These are phyloP conservation scores for Turritis glabra DNA, from an alignment of 345 rosid genomes.

Conservation along the genomic window DNA sequence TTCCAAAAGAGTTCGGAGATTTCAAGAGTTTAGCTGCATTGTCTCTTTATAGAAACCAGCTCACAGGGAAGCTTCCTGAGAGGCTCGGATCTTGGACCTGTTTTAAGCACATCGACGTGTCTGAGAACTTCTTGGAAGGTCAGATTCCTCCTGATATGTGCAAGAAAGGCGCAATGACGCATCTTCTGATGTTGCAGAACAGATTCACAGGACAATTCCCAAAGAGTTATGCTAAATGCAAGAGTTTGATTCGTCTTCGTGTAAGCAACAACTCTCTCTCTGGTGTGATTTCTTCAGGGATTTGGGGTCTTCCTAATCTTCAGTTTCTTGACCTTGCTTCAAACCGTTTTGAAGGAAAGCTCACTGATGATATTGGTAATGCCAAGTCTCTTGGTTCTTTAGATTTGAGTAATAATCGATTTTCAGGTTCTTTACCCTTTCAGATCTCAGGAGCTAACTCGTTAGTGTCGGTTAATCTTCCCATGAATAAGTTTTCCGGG, in stretches of 20 bases:
- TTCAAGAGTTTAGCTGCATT: conserved; percentile 53
- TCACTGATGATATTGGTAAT: conserved; percentile 51
- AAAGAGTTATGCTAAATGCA: conserved; percentile 53
- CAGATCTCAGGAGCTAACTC: conserved; percentile 56
- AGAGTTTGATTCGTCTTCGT: conserved; percentile 58
- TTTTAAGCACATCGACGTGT: conserved; percentile 59
- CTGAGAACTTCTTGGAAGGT: conserved; percentile 79
- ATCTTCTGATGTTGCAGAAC: conserved; percentile 67
- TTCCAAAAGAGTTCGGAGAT: conserved; percentile 70
- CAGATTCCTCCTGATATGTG: conserved; percentile 80
- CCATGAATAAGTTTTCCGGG: conserved; percentile 59
- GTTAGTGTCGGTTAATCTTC: conserved; percentile 52
- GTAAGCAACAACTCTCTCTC: conserved; percentile 68
- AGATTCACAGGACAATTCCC: conserved; percentile 66
- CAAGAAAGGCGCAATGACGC: conserved; percentile 60
- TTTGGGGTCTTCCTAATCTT: conserved; percentile 78
- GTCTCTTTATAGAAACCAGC: conserved; percentile 64
- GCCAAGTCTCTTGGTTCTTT: conserved; percentile 64
- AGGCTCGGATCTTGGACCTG: conserved; percentile 64
- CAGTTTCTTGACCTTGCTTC: conserved; percentile 56
- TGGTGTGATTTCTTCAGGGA: conserved; percentile 56
- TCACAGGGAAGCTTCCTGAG: conserved; percentile 68
- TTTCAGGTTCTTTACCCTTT: conserved; percentile 64
- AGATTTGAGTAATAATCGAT: conserved; percentile 50
- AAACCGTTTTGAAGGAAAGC: conserved; percentile 63